A percentile compares a stretch with the other conserved stretches of the same genome.
Evolutionary conservation across 768 basidiomycete genomes (phyloP).

Genomic region (Mrakia gelida): DNA sequence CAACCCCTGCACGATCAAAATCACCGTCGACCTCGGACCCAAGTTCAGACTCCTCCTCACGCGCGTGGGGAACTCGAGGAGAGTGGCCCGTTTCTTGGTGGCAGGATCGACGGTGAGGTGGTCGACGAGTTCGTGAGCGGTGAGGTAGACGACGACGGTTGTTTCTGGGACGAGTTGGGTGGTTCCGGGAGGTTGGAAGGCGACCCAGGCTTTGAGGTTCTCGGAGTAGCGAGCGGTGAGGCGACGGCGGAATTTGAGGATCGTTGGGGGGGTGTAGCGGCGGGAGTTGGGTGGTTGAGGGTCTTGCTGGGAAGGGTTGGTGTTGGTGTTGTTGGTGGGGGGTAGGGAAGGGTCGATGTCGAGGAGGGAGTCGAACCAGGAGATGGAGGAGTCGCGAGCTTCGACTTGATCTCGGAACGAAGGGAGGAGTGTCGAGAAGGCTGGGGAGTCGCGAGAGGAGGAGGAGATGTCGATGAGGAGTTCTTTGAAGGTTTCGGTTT

Average conservation of each 20-base stretch:
- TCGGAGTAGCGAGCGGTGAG: slow-evolving; percentile 38
- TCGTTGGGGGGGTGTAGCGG: background rate
- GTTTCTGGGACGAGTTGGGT: slow-evolving; percentile 38
- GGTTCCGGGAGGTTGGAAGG: slow-evolving; percentile 34
- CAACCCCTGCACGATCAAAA: slow-evolving; percentile 42
- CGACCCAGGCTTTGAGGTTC: slow-evolving; percentile 35
- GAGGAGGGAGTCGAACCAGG: slow-evolving; percentile 31
- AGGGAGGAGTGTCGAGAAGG: slow-evolving; percentile 39
- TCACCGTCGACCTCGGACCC: slow-evolving; percentile 33
- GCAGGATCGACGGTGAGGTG: slow-evolving; percentile 22
- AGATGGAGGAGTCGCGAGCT: slow-evolving; percentile 34
- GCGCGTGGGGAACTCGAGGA: slow-evolving; percentile 33
- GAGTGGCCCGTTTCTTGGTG: background rate
- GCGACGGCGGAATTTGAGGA: slow-evolving; percentile 41
- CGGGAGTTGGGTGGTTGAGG: too few relatives aligned
- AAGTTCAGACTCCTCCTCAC: slow-evolving; percentile 34
- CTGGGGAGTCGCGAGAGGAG: slow-evolving; percentile 35
- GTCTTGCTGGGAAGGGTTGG: background rate
- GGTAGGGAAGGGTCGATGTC: slow-evolving; percentile 22
- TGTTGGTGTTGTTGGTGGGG: too few relatives aligned
- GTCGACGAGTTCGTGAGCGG: slow-evolving; percentile 39
- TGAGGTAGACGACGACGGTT: slow-evolving; percentile 37
- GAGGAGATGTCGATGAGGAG: slow-evolving; percentile 39
- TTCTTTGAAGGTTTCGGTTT: slow-evolving; percentile 41
- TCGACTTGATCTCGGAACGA: slow-evolving; percentile 36